Evolutionary conservation across 345 rosid genomes (phyloP), one percentile per base, ranked within the genome.

Genomic region (Gossypium mustelinum): DNA sequence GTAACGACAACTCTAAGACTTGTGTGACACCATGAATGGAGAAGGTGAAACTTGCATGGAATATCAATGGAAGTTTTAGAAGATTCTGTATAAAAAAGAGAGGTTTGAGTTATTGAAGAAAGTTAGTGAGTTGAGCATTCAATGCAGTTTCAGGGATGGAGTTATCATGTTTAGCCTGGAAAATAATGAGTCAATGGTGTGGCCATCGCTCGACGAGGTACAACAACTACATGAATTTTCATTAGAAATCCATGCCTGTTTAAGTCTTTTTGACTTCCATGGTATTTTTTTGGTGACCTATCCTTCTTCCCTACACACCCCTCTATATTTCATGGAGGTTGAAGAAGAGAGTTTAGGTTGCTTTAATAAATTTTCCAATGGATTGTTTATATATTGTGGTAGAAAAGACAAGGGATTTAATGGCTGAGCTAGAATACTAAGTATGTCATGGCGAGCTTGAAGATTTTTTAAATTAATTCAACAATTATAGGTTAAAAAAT

Each of bases 201-300:
- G 39, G 39, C 39, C 39, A 4, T 34, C 39, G 1, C 39, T 0
- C 1, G 1, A 34, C 1, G 39, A 34, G 39, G 39, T 34, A 34
- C 6, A 34, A 34, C 4, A 0, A 29, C 0, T 29, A 29, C 4
- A 3, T 3, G 34, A 3, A 29, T 29, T 29, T 29, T 82, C 85
- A 73, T 72, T 84, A 48, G 3, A 82, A 4, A 86, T 84, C 80
- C 80, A 85, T 5, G 22, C 75, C 29, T 84, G 85, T 55, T 81
- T 79, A 67, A 88, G 83, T 80, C 78, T 86, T 81, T 75, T 88
- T 64, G 90, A 82, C 4, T 5, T 85, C 64, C 87, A 88, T 88
- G 41, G 22, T 74, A 71, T 17, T 0, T 20, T 43, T 16, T 10
- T 11, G 69, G 27, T 1, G 44, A 66, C 2, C 4, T 14, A 11